Conservation (phyloP, 192 early-diverging fungal species). For the Coemansia interrupta region DNA sequence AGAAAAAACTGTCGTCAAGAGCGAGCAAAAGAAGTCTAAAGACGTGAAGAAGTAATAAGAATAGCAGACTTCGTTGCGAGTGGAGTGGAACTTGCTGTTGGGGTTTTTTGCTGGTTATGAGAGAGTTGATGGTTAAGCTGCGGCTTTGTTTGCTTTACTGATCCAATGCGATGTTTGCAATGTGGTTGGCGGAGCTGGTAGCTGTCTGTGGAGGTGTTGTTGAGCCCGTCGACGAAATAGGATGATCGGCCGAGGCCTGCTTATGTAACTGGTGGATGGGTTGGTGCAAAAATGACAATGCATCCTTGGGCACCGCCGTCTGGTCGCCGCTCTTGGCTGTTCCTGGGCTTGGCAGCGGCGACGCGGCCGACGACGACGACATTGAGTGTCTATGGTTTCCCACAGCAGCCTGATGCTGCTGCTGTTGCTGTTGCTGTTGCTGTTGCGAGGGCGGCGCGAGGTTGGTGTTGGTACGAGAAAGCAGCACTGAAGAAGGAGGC, state of each 20-base stretch:
- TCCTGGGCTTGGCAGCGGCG: conserved; percentile 40
- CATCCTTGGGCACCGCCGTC: conserved; percentile 36
- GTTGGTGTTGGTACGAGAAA: conserved; percentile 12
- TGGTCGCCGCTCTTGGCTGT: conserved; percentile 15
- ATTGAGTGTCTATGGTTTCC: conserved; percentile 26
- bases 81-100: too few species aligned
- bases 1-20: background rate
- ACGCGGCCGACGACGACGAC: conserved; percentile 41
- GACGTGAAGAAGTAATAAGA: background rate
- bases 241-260: conserved; percentile 23
- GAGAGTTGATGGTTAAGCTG: too few species aligned
- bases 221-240: conserved; percentile 14
- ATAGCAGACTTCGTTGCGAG: too few species aligned
- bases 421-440: conserved; percentile 1
- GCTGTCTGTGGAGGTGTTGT: conserved; percentile 30
- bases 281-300: conserved; percentile 52
- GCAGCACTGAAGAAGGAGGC: conserved; percentile 21
- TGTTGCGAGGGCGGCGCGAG: conserved; percentile 4
- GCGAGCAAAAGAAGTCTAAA: background rate
- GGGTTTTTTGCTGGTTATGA: background rate
- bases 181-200: conserved; percentile 13
- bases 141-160: conserved; percentile 11
- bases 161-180: conserved; percentile 33
- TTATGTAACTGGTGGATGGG: conserved; percentile 51
- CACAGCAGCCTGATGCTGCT: conserved; percentile 13